Base-by-base conservation (phyloP, 2,329 filamentous ascomycete species). In the Colletotrichum sublineola region DNA sequence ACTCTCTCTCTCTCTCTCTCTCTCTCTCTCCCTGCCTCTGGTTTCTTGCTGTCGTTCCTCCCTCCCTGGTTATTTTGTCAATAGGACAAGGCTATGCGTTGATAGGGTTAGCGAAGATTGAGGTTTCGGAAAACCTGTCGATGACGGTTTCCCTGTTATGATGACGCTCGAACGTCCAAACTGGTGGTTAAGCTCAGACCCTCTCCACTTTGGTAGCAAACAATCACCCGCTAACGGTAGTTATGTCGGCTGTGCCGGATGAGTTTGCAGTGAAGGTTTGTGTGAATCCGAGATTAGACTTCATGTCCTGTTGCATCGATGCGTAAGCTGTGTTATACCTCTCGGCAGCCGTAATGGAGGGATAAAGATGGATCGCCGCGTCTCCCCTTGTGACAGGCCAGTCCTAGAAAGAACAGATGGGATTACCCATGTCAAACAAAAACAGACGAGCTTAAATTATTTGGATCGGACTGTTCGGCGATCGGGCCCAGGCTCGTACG, bases 141-240 rank as follows among this genome's bases (percentile, higher is more conserved):
- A 20, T 5, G 44, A 46, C 42, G 58, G 58, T 29, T 46, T 44
- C 44, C 24, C 44, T 42, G 42, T 12, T 48, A 33, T 24, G 42
- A 68, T 68, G 68, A 58, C 64, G 50, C 64, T 57, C 36, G 57
- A 71, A 68, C 64, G 57, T 50, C 52, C 50, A 57, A 71, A 68
- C 64, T 18, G 57, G 57, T 24, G 20, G 31, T 61, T 52, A 36
- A 57, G 68, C 68, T 68, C 57, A 67, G 68, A 68, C 63, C 64
- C 42, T 52, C 20, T 24, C 29, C 24, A 40, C n/a, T 46, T 42
- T 15, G 12, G 44, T 33, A 63, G 44, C 46, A 20, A 38, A n/a
- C 36, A 18, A 62, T 38, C 12, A 38, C 15, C 29, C 14, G 5
- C 24, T 24, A 24, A 24, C 24, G 24, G 24, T 24, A 24, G 1